Conservation (phyloP, 2,329 filamentous ascomycete genomes). For the Cladosporium cucumerinum region DNA sequence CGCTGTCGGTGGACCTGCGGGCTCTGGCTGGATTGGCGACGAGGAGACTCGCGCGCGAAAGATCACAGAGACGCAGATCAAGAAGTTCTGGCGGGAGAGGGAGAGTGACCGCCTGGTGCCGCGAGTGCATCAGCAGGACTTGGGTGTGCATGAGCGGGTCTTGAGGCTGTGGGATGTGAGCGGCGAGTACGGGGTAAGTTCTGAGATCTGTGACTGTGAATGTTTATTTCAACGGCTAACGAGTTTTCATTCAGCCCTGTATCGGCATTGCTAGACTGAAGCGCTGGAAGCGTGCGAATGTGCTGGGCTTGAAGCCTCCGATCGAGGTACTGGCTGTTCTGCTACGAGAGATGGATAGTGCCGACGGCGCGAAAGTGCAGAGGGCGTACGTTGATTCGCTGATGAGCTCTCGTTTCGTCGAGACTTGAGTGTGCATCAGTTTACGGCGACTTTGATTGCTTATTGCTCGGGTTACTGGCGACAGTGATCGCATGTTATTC, state of each 20-base stretch:
- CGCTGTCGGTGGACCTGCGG: constrained; percentile 48
- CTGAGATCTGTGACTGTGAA: neutral
- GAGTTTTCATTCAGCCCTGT: constrained; percentile 62
- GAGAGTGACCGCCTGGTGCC: constrained; percentile 66
- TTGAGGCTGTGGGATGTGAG: constrained; percentile 89
- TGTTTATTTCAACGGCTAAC: constrained; percentile 17
- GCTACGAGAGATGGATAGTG: constrained; percentile 60
- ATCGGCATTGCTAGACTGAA: constrained; percentile 77
- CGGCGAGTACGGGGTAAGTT: constrained; percentile 82
- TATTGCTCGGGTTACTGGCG: neutral
- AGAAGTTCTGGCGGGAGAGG: constrained; percentile 71
- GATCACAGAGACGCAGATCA: constrained; percentile 66
- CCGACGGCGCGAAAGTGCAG: constrained; percentile 52
- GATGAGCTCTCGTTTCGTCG: constrained; percentile 49
- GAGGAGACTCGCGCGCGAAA: constrained; percentile 59
- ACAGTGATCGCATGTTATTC: neutral
- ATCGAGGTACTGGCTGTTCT: constrained; percentile 87
- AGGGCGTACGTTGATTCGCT: constrained; percentile 71
- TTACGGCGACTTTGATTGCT: neutral
- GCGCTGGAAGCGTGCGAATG: constrained; percentile 83
- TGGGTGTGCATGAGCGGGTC: constrained; percentile 77
- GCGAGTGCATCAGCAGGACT: constrained; percentile 71
- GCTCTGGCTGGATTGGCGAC: constrained; percentile 34
- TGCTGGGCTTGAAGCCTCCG: constrained; percentile 79
- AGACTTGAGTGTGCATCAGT: constrained; percentile 27